Evolutionary conservation across 2,329 filamentous ascomycete genomes (phyloP), one percentile per base, ranked within the genome.

Genomic region (Pestalotiopsis sp.): DNA sequence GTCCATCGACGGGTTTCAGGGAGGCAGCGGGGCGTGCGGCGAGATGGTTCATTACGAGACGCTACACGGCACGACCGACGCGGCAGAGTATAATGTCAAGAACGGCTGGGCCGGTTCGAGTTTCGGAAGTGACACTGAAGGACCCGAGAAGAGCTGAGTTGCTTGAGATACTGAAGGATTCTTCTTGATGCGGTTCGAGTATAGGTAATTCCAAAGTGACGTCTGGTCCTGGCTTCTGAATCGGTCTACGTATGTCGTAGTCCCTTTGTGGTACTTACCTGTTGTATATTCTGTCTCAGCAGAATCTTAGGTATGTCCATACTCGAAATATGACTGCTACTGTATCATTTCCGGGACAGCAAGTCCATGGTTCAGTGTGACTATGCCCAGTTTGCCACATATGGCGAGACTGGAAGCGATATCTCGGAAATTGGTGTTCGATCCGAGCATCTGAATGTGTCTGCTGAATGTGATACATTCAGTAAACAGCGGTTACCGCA

Each of bases 101-200:
- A 81, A 81, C 58, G 80, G 80, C 1, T 82, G 80, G 80, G 72
- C 77, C 3, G 73, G 70, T 1, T 80, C 76, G 68, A 81, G 79
- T 64, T 78, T 81, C 39, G 14, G 30, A 26, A 38, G 14, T 7
- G 17, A 38, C 2, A 9, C 44, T 52, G 20, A 52, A 52, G 17
- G 17, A 26, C 56, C 22, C 5, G 56, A 13, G 24, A 14, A 59
- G 24, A n/a, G 17, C 56, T 59, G 56, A 59, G 17, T 58, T 59
- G 30, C 22, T 59, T 11, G 30, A 30, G 56, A 59, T 59, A 22
- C 30, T n/a, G 44, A 9, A 3, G 22, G 17, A 7, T 48, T n/a
- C 14, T 48, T 48, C 17, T 52, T n/a, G 4, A 20, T 17, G 6
- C n/a, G 20, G 17, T 6, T 7, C 20, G 44, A 20, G 20, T n/a